phyloP scores from a whole-genome alignment of 202 grass and related monocot species.

The Setaria viridis region DNA sequence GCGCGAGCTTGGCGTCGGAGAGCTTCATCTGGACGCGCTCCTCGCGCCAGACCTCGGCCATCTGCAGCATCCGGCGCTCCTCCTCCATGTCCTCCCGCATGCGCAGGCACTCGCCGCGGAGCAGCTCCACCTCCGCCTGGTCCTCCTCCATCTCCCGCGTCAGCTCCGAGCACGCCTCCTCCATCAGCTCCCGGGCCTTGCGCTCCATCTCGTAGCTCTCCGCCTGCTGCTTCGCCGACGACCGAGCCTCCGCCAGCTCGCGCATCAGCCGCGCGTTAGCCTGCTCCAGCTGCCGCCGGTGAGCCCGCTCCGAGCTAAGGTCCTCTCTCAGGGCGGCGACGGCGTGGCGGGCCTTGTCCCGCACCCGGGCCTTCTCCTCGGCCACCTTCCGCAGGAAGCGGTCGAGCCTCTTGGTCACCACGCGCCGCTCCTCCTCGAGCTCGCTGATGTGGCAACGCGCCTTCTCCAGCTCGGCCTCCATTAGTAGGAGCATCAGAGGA shows the following conservation, averaged over 20 bases:
- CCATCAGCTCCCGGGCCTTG: conserved; percentile 71
- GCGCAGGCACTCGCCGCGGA: conserved; percentile 65
- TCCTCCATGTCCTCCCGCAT: conserved; percentile 82
- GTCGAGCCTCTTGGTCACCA: conserved; percentile 35
- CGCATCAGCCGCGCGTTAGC: conserved; percentile 56
- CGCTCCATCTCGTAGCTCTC: conserved; percentile 68
- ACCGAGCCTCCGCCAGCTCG: conserved; percentile 49
- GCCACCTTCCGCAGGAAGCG: conserved; percentile 42
- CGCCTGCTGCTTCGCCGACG: conserved; percentile 47
- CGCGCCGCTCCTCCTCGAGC: conserved; percentile 43
- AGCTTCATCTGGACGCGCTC: conserved; percentile 94
- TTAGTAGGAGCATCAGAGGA: not conserved
- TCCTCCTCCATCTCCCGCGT: conserved; percentile 79
- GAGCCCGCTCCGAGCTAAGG: conserved; percentile 44
- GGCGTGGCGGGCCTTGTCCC: conserved; percentile 34
- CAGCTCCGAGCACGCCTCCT: conserved; percentile 80
- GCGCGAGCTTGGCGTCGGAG: conserved; percentile 67
- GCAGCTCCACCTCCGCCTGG: conserved; percentile 69
- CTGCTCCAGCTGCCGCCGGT: conserved; percentile 56
- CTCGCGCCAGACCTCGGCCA: conserved; percentile 90
- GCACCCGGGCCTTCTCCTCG: conserved; percentile 54
- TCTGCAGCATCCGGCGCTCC: conserved; percentile 87
- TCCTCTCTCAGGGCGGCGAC: conserved; percentile 44
- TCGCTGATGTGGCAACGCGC: conserved; percentile 5
- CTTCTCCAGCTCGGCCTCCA: conserved; percentile 45